Base-by-base conservation (phyloP, 2,329 filamentous ascomycete species). In the Sporothrix protearum region DNA sequence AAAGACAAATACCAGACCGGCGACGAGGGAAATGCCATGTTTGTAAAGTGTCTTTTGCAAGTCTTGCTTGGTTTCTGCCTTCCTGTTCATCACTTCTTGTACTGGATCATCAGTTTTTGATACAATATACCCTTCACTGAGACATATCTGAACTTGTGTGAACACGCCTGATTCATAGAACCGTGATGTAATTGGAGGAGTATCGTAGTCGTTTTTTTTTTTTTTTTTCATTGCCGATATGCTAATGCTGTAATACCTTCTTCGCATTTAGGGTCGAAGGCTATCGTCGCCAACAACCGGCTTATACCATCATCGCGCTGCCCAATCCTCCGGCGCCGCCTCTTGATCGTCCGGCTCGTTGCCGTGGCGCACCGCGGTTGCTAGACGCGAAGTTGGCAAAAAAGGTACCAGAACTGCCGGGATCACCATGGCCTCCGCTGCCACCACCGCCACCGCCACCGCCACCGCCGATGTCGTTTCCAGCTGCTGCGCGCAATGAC, bases 401-500 rank as follows among this genome's bases (percentile, higher is more conserved):
- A 22, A 25, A 53, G 22, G 14, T 19, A 22, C n/a, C 9, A 28
- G 49, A 53, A 12, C 49, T 47, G 49, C 53, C 28, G 14, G 12
- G 28, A 33, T 33, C 28, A 12, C 25, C 28, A 22, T 61, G 30
- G 19, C 57, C 57, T 25, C 30, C 33, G 10, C 25, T 16, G 19
- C 8, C 33, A 19, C 33, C 19, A 3, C 1, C 59, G 14, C 61
- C 59, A 30, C 36, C 59, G 22, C 57, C 57, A 22, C 57, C 57
- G 25, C 10, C 2, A 10, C 30, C 30, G 19, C 36, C 57, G 25
- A 14, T 19, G 14, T 64, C 59, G 5, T 16, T 14, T 14, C 42
- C 63, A 28, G 64, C 64, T 8, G 12, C 64, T 49, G 25, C 6
- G 19, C 64, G 70, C 59, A 74, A 68, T 80, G 91, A 91, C 30